Evolutionary conservation across 768 basidiomycete genomes (phyloP), one percentile per base, ranked within the genome.

Genomic region (Pleurotus djamor): DNA sequence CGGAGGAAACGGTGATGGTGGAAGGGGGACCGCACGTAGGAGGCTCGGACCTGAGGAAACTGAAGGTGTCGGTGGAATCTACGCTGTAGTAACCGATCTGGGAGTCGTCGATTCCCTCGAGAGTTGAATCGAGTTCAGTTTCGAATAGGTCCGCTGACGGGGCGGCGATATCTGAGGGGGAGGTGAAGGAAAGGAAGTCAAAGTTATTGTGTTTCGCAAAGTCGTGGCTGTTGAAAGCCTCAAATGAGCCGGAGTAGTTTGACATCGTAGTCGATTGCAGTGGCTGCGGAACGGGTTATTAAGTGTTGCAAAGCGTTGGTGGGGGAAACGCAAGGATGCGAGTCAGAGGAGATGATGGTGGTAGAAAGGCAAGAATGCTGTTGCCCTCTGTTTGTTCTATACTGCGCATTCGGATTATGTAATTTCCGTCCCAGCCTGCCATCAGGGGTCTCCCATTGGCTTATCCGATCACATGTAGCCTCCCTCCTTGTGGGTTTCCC

Each of bases 101-200:
- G 70, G 78, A 73, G 62, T 85, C 81, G 76, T 88, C 84, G 69
- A 87, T 83, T 47, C 81, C 84, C 66, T 84, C 84, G 66, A 91
- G 83, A 74, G 77, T 82, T 36, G 77, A 78, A 74, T 92, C 91
- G 67, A 94, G 82, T 74, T 94, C 92, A 54, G 83, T 82, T 70
- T 93, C 92, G 76, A 94, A 93, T 63, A 85, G 80, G 79, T 92
- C 91, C 61, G 89, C 88, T 68, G 88, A 84, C 47, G 91, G 89
- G 56, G 88, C 89, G 66, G 85, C 79, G 74, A 89, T 82, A 75
- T 91, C 89, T 60, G 83, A 77, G 64, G 85, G 81, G 62, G 83
- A 79, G 67, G 84, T 83, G 74, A 87, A 87, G 70, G 86, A 86
- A 74, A 84, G 79, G 77, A 88, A 87, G 73, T 84, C 84, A 71